Percentiles rank a stretch among this genome's conserved stretches.
Conservation (phyloP, 163 green algal genomes). For the Coccomyxa subellipsoidea region DNA sequence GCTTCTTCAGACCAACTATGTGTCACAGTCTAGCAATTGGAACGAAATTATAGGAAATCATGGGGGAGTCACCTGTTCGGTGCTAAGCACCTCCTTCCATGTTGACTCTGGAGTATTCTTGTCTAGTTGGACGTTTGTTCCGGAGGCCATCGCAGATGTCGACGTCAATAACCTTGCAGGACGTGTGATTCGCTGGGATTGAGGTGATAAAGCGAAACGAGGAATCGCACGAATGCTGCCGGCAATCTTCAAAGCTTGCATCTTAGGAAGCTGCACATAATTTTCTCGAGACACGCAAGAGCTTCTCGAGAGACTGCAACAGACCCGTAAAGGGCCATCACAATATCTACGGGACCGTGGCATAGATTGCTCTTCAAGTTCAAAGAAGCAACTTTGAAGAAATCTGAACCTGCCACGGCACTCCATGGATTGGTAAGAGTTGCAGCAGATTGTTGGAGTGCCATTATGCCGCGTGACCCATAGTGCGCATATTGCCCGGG, state of each 20-base stretch:
- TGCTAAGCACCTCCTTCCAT: slow-evolving; percentile 56
- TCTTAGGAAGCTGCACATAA: neutral
- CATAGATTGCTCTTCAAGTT: no score
- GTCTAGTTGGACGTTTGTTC: slow-evolving; percentile 21
- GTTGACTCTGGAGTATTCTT: slow-evolving; percentile 34
- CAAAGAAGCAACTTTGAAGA: no score
- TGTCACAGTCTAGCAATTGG: neutral
- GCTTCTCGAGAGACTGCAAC: neutral
- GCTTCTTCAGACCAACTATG: neutral
- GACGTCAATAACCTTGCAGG: neutral
- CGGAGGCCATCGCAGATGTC: neutral
- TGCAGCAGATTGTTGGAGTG: no score
- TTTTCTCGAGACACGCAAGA: neutral
- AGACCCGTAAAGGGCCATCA: neutral
- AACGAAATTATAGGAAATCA: neutral
- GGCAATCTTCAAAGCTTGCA: neutral
- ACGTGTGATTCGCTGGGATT: neutral
- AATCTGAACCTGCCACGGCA: no score
- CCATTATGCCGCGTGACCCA: no score
- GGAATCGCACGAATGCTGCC: neutral
- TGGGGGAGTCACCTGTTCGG: slow-evolving; percentile 44
- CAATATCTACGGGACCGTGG: no score
- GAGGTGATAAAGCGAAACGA: neutral
- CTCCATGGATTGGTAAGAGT: no score
- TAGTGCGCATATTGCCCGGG: no score